Evolutionary conservation across 2,329 filamentous ascomycete genomes (phyloP).

Genomic region (Ophiostoma piceae): DNA sequence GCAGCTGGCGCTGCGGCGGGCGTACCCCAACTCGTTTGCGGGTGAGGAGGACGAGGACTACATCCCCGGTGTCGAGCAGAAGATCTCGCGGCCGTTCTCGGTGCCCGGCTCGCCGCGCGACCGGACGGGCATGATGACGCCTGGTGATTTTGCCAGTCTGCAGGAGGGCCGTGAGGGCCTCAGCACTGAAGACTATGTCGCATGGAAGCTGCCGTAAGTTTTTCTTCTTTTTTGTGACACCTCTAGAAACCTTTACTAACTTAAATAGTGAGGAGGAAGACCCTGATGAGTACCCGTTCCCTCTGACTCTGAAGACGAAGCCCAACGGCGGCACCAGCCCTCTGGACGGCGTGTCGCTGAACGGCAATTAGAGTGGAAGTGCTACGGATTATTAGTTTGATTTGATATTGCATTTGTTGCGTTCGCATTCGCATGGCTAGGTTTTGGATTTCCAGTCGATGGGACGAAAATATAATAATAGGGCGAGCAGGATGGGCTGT

Average conservation of each 20-base stretch:
- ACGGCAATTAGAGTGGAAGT: conserved; percentile 35
- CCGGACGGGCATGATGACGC: conserved; percentile 95
- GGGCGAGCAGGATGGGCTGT: neutral
- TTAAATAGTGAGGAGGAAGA: conserved; percentile 77
- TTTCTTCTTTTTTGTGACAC: neutral
- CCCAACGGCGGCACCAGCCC: conserved; percentile 41
- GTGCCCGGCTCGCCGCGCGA: conserved; percentile 90
- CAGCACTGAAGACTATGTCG: conserved; percentile 94
- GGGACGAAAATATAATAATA: neutral
- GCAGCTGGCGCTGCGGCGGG: conserved; percentile 82
- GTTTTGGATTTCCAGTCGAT: neutral
- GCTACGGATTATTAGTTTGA: too few species aligned
- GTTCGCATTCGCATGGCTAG: neutral
- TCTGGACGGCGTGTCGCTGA: conserved; percentile 40
- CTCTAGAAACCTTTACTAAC: conserved; percentile 31
- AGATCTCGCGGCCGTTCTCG: conserved; percentile 90
- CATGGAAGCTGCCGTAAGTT: conserved; percentile 96
- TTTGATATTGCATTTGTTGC: neutral
- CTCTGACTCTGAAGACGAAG: conserved; percentile 53
- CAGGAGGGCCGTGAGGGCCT: conserved; percentile 92
- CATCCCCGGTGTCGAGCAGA: conserved; percentile 87
- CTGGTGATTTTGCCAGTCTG: conserved; percentile 91
- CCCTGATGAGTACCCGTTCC: conserved; percentile 63
- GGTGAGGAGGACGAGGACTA: conserved; percentile 80
- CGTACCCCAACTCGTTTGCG: conserved; percentile 82